Conservation (phyloP, 306 rosid genomes). For the Glycine tomentella region DNA sequence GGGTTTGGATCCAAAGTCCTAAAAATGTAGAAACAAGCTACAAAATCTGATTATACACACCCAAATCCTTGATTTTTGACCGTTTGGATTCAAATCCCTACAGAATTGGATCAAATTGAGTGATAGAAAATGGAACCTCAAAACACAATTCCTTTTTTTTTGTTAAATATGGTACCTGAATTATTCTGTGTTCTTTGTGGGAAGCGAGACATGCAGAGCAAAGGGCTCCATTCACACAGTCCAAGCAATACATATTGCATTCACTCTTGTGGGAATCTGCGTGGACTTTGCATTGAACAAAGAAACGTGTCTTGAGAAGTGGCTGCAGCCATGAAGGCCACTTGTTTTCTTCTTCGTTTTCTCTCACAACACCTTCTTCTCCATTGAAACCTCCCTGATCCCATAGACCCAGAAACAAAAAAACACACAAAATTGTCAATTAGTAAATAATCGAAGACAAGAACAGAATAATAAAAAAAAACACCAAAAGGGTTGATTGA, state of each 20-base stretch:
- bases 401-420: slow-evolving; percentile 26
- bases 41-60: slow-evolving; percentile 31
- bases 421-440: background rate
- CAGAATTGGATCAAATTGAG: slow-evolving; percentile 34
- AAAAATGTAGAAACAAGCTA: slow-evolving; percentile 44
- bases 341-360: slow-evolving; percentile 46
- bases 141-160: background rate
- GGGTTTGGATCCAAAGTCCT: slow-evolving; percentile 34
- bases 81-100: background rate
- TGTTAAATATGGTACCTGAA: slow-evolving; percentile 55
- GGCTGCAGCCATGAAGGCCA: slow-evolving; percentile 82
- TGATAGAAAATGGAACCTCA: background rate
- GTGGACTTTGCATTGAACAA: slow-evolving; percentile 75
- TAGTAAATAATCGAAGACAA: background rate
- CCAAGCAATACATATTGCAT: slow-evolving; percentile 83
- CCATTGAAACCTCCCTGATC: slow-evolving; percentile 45
- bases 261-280: slow-evolving; percentile 76
- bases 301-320: slow-evolving; percentile 65
- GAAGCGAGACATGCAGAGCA: slow-evolving; percentile 69
- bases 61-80: slow-evolving; percentile 2
- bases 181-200: slow-evolving; percentile 69
- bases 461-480: background rate
- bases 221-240: slow-evolving; percentile 72
- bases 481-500: background rate
- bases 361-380: slow-evolving; percentile 13